Base-by-base conservation (phyloP, 164 flowering plant species). In the Stephania cephalantha region DNA sequence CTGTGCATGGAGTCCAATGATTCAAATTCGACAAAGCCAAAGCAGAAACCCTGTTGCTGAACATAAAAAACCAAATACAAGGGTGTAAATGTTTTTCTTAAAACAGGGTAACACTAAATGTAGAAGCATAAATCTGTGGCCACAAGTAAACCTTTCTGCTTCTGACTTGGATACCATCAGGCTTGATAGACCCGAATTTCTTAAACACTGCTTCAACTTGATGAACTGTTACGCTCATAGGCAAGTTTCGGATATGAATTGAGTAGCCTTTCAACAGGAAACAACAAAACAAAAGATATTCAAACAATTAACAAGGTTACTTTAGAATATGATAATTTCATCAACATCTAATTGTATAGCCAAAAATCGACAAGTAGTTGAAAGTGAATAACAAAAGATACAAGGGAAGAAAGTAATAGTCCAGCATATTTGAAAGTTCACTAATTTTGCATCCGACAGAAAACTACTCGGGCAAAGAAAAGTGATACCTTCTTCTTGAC, bases 21-120 rank as follows among this genome's bases (percentile, higher is more conserved):
- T 75, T 89, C 92, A 83, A 90, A 95, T 81, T 92, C 97, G 72
- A 95, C 94, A 85, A 95, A 95, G 63, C 99, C 99, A 83, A 90
- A 95, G 82, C 97, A 90, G 78, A 85, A 90, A 64, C 96, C 95
- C 78, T 91, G 96, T 84, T 81, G 87, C 67, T 8, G 17, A 15
- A 74, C 10, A 12, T 65, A 61, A 9, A 46, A 61, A 29, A 52
- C 20, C 29, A 52, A 22, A 42, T 25, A 17, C 30, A 30, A 75
- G 20, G 42, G 13, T 15, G 25, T 11, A 20, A 44, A 25, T 12
- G 64, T 58, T 18, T 55, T 15, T 12, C 0, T 15, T 58, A 58
- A 58, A 58, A 58, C 18, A 18, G 64, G 64, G 12, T 29, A 8
- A 4, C 42, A 35, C 64, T 46, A 13, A 61, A 12, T 17, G 29